These are phyloP conservation scores for Quercus parvula DNA, from an alignment of 306 rosid genomes.

Conservation along the genomic window DNA sequence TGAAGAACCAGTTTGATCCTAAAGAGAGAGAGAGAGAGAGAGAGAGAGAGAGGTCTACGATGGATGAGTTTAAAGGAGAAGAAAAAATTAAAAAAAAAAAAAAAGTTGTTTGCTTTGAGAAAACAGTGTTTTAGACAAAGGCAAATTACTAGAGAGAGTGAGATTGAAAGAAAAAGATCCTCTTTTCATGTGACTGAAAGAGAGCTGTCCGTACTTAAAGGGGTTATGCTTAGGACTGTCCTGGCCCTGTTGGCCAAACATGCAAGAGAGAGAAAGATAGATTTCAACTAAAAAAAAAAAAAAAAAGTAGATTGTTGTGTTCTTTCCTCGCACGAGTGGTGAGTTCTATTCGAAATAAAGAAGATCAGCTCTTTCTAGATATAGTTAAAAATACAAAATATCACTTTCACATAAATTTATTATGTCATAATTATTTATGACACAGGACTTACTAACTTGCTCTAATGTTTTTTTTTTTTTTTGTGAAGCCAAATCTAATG, in stretches of 20 bases:
- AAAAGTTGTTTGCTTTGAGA: not conserved
- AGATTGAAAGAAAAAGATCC: not conserved
- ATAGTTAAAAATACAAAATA: fast-evolving
- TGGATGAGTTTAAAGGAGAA: not conserved
- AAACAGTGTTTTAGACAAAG: not conserved
- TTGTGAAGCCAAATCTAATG: no score
- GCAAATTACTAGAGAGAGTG: not conserved
- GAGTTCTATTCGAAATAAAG: no score
- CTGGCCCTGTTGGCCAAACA: no score
- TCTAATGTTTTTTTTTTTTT: no score
- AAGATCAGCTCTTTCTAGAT: no score
- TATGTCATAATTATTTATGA: fast-evolving
- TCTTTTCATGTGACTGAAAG: not conserved
- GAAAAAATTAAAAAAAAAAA: not conserved
- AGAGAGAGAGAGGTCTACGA: not conserved
- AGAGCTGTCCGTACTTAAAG: not conserved
- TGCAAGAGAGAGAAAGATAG: no score
- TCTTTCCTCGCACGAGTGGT: no score
- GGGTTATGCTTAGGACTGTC: no score
- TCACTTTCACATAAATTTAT: fast-evolving
- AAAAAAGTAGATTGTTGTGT: no score
- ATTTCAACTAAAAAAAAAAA: no score
- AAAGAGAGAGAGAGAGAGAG: not conserved
- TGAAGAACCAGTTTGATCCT: not conserved
- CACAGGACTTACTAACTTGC: fast-evolving